phyloP scores from a whole-genome alignment of 371 early-diverging fungal genomes.

The Fennellomyces sp. region DNA sequence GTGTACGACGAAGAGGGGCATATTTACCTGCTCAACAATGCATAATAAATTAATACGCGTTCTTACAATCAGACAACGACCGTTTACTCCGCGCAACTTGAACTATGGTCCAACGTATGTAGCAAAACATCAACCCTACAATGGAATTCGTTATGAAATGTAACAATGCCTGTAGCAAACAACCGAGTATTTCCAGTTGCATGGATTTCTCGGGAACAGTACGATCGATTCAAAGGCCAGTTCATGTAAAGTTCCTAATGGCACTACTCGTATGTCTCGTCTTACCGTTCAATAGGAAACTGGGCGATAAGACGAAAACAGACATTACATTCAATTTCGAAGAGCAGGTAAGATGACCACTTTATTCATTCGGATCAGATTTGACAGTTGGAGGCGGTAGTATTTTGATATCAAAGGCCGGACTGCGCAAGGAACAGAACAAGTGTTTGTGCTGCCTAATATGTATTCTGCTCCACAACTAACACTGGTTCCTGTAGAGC shows the following conservation, averaged over 20 bases:
- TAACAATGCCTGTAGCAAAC: background rate
- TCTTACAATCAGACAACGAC: background rate
- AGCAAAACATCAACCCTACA: background rate
- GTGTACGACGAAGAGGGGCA: constrained; percentile 69
- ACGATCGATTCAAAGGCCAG: background rate
- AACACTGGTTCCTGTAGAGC: no score
- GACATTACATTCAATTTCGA: background rate
- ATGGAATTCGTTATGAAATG: background rate
- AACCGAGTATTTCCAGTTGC: background rate
- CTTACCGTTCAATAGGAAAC: background rate
- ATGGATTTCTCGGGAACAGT: background rate
- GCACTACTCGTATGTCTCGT: background rate
- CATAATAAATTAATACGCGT: constrained; percentile 12
- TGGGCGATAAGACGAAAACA: constrained; percentile 1
- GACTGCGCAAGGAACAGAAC: background rate
- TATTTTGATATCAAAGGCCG: constrained; percentile 6
- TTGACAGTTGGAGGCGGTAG: background rate
- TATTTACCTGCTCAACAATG: constrained; percentile 53
- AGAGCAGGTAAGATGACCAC: background rate
- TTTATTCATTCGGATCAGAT: background rate
- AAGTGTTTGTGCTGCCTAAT: constrained; percentile 1
- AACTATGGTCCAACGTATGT: constrained; percentile 2
- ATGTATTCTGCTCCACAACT: background rate
- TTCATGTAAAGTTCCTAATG: background rate
- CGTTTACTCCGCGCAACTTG: background rate